Evolutionary conservation across 495 filamentous ascomycete genomes (phyloP).

Genomic region (Penicillium bovifimosum): DNA sequence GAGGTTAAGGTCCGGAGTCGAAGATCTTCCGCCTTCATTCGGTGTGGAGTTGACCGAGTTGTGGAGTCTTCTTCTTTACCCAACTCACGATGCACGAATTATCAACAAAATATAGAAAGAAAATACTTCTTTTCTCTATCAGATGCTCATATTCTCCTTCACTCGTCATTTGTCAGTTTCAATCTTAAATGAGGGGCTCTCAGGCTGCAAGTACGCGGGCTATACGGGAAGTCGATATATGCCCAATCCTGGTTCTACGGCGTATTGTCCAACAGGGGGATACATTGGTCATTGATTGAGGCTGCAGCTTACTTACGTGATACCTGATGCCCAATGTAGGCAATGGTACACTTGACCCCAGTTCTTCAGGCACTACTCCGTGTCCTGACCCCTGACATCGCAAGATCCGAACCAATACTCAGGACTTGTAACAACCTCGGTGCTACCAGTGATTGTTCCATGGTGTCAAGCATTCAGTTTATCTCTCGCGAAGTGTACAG

Average conservation of each 20-base stretch:
- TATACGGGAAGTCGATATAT: slow-evolving; percentile 1
- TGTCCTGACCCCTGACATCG: no score
- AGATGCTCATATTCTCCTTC: not conserved
- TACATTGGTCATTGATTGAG: no score
- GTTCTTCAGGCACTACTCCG: not conserved
- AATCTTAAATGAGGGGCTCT: not conserved
- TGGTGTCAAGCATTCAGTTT: no score
- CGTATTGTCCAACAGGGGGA: no score
- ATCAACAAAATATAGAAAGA: not conserved
- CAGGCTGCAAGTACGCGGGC: slow-evolving; percentile 1
- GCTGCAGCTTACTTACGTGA: no score
- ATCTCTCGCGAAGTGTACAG: no score
- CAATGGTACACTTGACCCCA: not conserved
- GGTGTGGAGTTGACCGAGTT: slow-evolving; percentile 14
- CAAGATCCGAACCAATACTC: no score
- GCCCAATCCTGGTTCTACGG: not conserved
- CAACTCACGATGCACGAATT: not conserved
- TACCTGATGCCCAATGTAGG: not conserved
- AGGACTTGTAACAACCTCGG: no score
- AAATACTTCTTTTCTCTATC: not conserved
- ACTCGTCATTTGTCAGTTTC: not conserved
- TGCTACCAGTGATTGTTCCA: no score
- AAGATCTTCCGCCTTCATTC: slow-evolving; percentile 24
- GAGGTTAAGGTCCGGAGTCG: slow-evolving; percentile 21
- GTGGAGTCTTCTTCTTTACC: no score